These are phyloP conservation scores for Starmerella etchellsii DNA, from an alignment of 805 yeast genomes.

Conservation along the genomic window DNA sequence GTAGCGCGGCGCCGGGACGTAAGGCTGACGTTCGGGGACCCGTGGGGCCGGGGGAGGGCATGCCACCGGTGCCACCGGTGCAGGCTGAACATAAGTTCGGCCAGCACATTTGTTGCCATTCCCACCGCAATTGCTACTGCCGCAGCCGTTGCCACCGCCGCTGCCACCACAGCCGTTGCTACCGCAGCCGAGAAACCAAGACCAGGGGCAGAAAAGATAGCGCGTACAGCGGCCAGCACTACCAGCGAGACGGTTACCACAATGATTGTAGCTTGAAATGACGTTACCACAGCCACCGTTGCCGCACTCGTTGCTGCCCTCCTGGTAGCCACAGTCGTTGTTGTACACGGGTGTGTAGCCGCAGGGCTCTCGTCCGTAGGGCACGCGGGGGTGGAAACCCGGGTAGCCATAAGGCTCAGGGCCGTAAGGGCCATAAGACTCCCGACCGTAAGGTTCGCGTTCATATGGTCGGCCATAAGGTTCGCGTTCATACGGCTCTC, in stretches of 20 bases:
- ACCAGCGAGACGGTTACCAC: conserved; percentile 2
- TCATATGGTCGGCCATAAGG: neutral
- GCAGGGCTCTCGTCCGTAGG: neutral
- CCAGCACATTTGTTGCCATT: too few species aligned
- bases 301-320: neutral
- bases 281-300: neutral
- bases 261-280: neutral
- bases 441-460: neutral
- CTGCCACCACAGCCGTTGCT: neutral
- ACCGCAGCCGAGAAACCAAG: neutral
- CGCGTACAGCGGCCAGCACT: conserved; percentile 6
- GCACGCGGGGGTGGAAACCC: neutral
- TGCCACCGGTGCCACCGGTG: too few species aligned
- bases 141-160: neutral
- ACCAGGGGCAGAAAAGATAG: conserved; percentile 11
- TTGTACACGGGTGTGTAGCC: too few species aligned
- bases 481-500: neutral
- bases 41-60: too few species aligned
- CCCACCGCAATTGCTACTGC: neutral
- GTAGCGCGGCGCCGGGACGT: neutral
- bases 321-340: too few species aligned
- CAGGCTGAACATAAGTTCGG: too few species aligned
- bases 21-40: neutral
- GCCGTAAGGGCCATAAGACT: neutral
- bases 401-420: neutral